A percentile compares a stretch with the other conserved stretches of the same genome.
These are phyloP conservation scores for Nicotiana noctiflora DNA, from an alignment of 257 asterid species.

Conservation along the genomic window DNA sequence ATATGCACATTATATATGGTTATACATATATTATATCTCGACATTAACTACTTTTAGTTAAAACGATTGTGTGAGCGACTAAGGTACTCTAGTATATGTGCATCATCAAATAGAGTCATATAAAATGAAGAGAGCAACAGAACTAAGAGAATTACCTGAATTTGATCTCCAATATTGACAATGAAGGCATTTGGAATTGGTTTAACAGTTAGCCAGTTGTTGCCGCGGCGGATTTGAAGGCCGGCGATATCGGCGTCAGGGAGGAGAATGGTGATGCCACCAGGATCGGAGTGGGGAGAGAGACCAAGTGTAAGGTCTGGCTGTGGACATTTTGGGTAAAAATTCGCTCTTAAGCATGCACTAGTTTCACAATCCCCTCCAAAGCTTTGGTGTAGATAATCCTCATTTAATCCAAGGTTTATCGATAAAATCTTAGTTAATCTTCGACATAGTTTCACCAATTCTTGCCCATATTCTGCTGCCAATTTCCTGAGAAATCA, in stretches of 20 bases:
- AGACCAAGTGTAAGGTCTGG: conserved; percentile 84
- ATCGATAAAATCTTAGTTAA: conserved; percentile 46
- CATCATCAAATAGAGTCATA: too few relatives aligned
- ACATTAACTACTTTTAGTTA: too few relatives aligned
- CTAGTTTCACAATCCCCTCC: conserved; percentile 49
- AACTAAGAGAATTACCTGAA: conserved; percentile 38
- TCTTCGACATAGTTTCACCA: conserved; percentile 46
- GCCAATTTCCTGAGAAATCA: conserved; percentile 41
- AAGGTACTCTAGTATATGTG: too few relatives aligned
- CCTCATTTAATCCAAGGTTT: conserved; percentile 57
- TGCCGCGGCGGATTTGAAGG: conserved; percentile 60
- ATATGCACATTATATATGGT: too few relatives aligned
- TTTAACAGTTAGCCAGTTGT: conserved; percentile 61
- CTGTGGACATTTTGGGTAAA: conserved; percentile 87
- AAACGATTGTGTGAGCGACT: too few relatives aligned
- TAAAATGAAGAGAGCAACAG: too few relatives aligned
- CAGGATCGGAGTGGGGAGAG: conserved; percentile 82
- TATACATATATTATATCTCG: too few relatives aligned
- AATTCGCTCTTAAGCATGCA: conserved; percentile 64
- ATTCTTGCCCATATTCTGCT: conserved; percentile 45
- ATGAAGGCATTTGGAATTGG: conserved; percentile 66
- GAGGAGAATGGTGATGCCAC: conserved; percentile 69
- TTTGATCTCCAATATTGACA: conserved; percentile 77
- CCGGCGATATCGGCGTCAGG: conserved; percentile 67
- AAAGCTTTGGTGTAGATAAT: conserved; percentile 47